Percentiles rank a stretch among this genome's conserved stretches.
Evolutionary conservation across 2,329 filamentous ascomycete genomes (phyloP).

Genomic region (Huntiella savannae): DNA sequence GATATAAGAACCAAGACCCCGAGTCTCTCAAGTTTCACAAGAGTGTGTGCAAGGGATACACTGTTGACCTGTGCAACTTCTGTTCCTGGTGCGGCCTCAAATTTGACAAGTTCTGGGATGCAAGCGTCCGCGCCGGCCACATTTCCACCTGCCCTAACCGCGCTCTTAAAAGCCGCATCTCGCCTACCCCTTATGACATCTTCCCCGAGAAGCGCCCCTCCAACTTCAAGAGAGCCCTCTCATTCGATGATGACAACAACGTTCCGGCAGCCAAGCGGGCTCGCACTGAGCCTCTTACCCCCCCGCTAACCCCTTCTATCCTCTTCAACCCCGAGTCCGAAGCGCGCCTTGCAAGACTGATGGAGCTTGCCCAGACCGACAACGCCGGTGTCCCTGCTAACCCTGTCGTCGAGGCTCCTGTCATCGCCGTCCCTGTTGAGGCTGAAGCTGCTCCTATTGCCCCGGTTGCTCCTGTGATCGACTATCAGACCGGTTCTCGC

Average conservation of each 20-base stretch:
- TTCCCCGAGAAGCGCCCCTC: constrained; percentile 2
- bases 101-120: background rate
- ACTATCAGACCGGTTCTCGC: too few species aligned
- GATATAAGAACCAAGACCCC: background rate
- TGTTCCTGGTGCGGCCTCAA: constrained; percentile 14
- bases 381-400: background rate
- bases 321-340: too few species aligned
- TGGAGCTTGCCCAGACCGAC: background rate
- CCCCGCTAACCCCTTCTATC: too few species aligned
- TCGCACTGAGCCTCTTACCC: background rate
- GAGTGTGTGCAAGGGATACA: constrained; percentile 13
- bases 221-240: background rate
- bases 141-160: constrained; percentile 6
- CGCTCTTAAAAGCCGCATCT: background rate
- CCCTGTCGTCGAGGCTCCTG: background rate
- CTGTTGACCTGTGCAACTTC: constrained; percentile 11
- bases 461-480: background rate
- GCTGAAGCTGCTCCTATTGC: background rate
- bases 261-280: background rate
- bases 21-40: constrained; percentile 10
- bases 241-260: background rate
- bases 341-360: too few species aligned
- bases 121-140: constrained; percentile 4
- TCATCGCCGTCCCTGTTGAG: background rate
- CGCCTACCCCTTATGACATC: constrained; percentile 8